These are phyloP conservation scores for Ganoderma boninense DNA, from an alignment of 1,284 basidiomycete species.

Conservation along the genomic window DNA sequence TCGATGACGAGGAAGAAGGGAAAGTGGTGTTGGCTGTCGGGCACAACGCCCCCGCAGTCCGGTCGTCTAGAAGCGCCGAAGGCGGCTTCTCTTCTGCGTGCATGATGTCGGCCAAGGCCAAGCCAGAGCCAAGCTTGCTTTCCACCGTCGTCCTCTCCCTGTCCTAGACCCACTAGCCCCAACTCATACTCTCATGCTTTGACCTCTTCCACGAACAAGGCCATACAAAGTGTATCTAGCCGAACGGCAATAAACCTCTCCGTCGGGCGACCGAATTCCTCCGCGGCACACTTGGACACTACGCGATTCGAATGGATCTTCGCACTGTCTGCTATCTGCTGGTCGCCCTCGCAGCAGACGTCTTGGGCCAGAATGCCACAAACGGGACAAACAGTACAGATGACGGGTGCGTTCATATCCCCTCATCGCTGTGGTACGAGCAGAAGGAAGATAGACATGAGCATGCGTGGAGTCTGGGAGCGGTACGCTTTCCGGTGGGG, in stretches of 20 bases:
- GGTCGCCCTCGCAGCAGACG: conserved; percentile 6
- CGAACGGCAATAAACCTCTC: too few relatives aligned
- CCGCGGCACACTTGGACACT: background rate
- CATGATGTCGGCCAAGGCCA: background rate
- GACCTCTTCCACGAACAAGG: background rate
- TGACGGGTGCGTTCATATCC: conserved; percentile 26
- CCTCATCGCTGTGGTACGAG: background rate
- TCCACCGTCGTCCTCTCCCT: background rate
- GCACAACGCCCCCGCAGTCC: background rate
- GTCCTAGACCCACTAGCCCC: background rate
- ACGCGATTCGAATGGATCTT: conserved; percentile 12
- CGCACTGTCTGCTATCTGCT: conserved; percentile 13
- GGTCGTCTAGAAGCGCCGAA: background rate
- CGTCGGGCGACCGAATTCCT: background rate
- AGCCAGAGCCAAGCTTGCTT: background rate
- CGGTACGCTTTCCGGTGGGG: background rate
- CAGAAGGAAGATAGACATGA: background rate
- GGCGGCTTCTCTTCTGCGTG: background rate
- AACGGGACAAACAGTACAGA: conserved; percentile 21
- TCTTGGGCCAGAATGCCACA: conserved; percentile 14
- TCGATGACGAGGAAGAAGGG: too few relatives aligned
- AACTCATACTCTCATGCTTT: background rate
- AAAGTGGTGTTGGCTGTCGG: background rate
- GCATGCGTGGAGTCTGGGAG: background rate
- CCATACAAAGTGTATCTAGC: too few relatives aligned